Evolutionary conservation across 306 rosid species (phyloP), one percentile per base, ranked within the genome.

Genomic region (Trifolium fragiferum): DNA sequence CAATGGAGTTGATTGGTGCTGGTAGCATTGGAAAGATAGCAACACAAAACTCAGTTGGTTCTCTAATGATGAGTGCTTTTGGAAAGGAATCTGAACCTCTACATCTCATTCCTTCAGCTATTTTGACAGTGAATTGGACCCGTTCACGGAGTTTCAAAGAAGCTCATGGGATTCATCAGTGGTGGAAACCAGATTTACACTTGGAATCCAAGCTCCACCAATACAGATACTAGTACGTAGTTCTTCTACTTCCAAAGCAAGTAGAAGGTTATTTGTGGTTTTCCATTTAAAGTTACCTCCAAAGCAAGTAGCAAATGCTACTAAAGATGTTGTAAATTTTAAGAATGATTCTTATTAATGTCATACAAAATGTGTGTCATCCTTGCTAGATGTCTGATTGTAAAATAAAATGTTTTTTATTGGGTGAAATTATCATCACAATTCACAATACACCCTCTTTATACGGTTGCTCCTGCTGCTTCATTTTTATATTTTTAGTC

Each of bases 91-190:
- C 90, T 47, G 94, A 91, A 30, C 89, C 96, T 7, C 41, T 88
- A 47, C 97, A 93, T 76, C 93, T 89, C 68, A 85, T 91, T 89
- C 97, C 97, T 72, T 93, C 98, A 2, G 98, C 97, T 18, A 80
- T 70, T 23, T 32, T 93, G 54, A 82, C 70, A 0, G 72, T 80
- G 12, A 91, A 91, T 68, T 25, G 64, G 9, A 72, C 87, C 49
- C 90, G 86, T 43, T 21, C 32, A 27, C 32, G 4, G 3, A 27
- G 32, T 27, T 25, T 25, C 27, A 25, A 84, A 25, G 33, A 30
- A 30, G 33, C 7, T 30, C 33, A 30, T 30, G 6, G 33, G 6
- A 30, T 30, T 30, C 6, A 4, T 35, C 97, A 93, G 53, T 93
- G 98, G 98, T 89, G 96, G 98, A 84, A 65, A 75, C 92, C 89